phyloP scores from a whole-genome alignment of 352 stramenopile species.

The Phytophthora ramorum region DNA sequence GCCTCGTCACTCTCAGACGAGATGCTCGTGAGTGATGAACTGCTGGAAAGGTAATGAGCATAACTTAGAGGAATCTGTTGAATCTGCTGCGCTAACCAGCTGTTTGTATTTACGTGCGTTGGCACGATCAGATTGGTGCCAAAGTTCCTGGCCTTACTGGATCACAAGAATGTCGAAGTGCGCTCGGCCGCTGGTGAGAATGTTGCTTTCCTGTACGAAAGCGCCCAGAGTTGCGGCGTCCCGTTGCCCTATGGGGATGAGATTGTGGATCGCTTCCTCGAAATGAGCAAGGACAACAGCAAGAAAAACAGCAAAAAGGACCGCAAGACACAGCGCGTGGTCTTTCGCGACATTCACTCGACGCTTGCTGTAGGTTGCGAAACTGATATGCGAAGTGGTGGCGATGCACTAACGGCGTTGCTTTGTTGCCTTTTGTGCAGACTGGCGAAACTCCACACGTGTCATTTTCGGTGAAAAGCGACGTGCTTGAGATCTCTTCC shows the following conservation, averaged over 20 bases:
- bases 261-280: conserved; percentile 71
- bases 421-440: conserved; percentile 30
- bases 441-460: conserved; percentile 82
- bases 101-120: neutral
- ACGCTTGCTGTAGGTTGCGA: conserved; percentile 65
- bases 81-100: conserved; percentile 5
- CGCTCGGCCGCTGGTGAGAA: conserved; percentile 85
- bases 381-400: neutral
- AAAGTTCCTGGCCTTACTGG: conserved; percentile 71
- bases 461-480: conserved; percentile 79
- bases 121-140: conserved; percentile 59
- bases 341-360: conserved; percentile 86
- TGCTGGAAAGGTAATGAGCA: conserved; percentile 59
- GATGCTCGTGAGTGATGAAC: conserved; percentile 53
- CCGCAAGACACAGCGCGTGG: conserved; percentile 82
- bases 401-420: neutral
- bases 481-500: conserved; percentile 75
- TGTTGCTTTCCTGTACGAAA: conserved; percentile 86
- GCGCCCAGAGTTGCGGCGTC: conserved; percentile 51
- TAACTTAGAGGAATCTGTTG: neutral
- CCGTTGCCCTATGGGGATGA: conserved; percentile 66
- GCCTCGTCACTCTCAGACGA: conserved; percentile 70
- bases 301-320: conserved; percentile 93
- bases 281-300: conserved; percentile 89
- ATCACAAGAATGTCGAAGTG: conserved; percentile 85